These are phyloP conservation scores for Serpula lacrymans DNA, from an alignment of 768 basidiomycete species.

Conservation along the genomic window DNA sequence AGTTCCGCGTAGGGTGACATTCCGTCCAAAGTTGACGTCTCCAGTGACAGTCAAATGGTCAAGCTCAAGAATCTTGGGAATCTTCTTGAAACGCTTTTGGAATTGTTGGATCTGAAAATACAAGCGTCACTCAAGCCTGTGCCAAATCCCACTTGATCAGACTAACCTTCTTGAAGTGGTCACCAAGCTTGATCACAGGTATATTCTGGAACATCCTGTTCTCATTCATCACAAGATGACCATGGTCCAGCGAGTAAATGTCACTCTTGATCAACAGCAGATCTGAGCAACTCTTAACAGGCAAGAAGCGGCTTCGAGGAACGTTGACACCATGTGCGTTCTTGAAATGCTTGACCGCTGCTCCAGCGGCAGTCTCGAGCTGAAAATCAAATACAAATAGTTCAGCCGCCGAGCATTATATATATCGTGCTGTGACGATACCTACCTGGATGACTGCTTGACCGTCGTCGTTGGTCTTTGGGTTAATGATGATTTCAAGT, in stretches of 20 bases:
- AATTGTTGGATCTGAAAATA: slow-evolving; percentile 47
- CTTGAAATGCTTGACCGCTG: slow-evolving; percentile 70
- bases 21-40: slow-evolving; percentile 65
- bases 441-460: slow-evolving; percentile 62
- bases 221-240: slow-evolving; percentile 60
- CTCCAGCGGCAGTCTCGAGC: slow-evolving; percentile 76
- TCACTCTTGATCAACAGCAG: slow-evolving; percentile 66
- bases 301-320: slow-evolving; percentile 68
- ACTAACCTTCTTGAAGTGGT: slow-evolving; percentile 70
- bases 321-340: slow-evolving; percentile 71
- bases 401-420: background rate
- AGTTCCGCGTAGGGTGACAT: slow-evolving; percentile 61
- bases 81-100: slow-evolving; percentile 74
- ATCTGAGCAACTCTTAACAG: slow-evolving; percentile 61
- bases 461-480: slow-evolving; percentile 66
- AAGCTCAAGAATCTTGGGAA: slow-evolving; percentile 68
- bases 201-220: slow-evolving; percentile 56
- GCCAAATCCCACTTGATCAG: background rate
- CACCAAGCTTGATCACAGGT: slow-evolving; percentile 75
- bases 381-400: slow-evolving; percentile 11
- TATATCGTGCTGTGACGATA: background rate
- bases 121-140: background rate
- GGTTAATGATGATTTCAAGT: slow-evolving; percentile 80
- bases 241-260: slow-evolving; percentile 68
- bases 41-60: slow-evolving; percentile 75